Base-by-base conservation (phyloP, 495 filamentous ascomycete species). In the Acidiella bohemica region DNA sequence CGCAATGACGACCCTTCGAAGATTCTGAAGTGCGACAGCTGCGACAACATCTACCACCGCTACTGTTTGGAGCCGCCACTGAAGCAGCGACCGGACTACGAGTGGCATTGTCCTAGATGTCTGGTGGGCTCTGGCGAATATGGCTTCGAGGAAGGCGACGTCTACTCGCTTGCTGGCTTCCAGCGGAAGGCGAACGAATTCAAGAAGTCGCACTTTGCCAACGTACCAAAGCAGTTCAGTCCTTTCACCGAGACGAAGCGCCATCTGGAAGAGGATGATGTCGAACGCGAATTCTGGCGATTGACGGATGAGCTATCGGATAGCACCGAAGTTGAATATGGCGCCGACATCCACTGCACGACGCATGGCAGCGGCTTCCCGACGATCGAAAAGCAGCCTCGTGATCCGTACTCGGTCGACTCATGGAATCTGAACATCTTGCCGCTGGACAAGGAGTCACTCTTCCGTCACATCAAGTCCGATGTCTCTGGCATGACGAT, bases 401-500 rank as follows among this genome's bases (percentile, higher is more conserved):
- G 78, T 36, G 77, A 95, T 60, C 68, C 77, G 0, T 92, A 93
- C 58, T 76, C 88, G 0, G 75, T 72, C 0, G 84, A 96, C 63
- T 78, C 84, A 2, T 99, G 90, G 90, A 99, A 99, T 52, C 67
- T 99, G 43, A 99, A 93, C 56, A 78, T 92, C 13, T 69, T 99
- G 45, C 90, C 90, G 0, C 71, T 94, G 38, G 78, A 95, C 54
- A 74, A 80, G 0, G 87, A 95, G 29, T 95, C 88, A 5, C 69
- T 99, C 7, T 96, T 96, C 62, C 73, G 86, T 36, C 82, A 99
- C 56, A 95, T 96, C 67, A 96, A 96, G 56, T 81, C 87, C 0
- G 90, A 99, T 59, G 87, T 99, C 42, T 95, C 90, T n/a, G 90
- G 90, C 24, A 99, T 99, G 90, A 99, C 90, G 0, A 88, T 99